Base-by-base conservation (phyloP, 345 rosid genomes). In the Geranium brycei region DNA sequence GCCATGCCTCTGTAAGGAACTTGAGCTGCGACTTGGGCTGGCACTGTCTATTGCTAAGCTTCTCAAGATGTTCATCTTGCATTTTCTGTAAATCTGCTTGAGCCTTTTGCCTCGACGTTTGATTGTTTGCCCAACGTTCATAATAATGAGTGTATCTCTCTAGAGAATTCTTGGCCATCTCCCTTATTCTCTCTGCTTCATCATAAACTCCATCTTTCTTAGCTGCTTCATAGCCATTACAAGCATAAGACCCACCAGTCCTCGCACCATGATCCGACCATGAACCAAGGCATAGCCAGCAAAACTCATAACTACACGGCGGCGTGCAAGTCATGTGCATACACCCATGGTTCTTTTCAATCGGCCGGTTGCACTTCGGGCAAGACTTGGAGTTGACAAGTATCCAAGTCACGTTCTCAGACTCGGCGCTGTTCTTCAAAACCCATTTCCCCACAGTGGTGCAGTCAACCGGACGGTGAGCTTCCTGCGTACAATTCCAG, bases 341-440 rank as follows among this genome's bases (percentile, higher is more conserved):
- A 76, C 99, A 93, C 69, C 99, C 99, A 75, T 93, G 99, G 72
- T 93, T 91, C 73, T 93, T 93, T 74, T 93, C 99, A 75, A 93
- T 93, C 19, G 97, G 99, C 57, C 99, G 83, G 80, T 93, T 93
- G 81, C 99, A 91, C 78, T 83, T 93, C 0, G 99, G 99, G 81
- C 99, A 91, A 66, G 99, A 97, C 83, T 93, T 93, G 47, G 99
- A 93, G 72, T 93, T 93, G 65, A 97, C 99, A 62, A 93, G 86
- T 70, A 93, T 93, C 99, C 99, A 93, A 19, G 91, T 93, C 95
- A 93, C 87, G 71, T 91, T 93, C 81, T 93, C 99, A 73, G 97
- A 88, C 76, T 93, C 97, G 0, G 97, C 97, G 18, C 91, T 80
- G 74, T 93, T 93, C 84, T 91, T 93, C 76, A 88, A 69, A 61